phyloP scores from a whole-genome alignment of 495 filamentous ascomycete genomes.

The Aspergillus campestris region DNA sequence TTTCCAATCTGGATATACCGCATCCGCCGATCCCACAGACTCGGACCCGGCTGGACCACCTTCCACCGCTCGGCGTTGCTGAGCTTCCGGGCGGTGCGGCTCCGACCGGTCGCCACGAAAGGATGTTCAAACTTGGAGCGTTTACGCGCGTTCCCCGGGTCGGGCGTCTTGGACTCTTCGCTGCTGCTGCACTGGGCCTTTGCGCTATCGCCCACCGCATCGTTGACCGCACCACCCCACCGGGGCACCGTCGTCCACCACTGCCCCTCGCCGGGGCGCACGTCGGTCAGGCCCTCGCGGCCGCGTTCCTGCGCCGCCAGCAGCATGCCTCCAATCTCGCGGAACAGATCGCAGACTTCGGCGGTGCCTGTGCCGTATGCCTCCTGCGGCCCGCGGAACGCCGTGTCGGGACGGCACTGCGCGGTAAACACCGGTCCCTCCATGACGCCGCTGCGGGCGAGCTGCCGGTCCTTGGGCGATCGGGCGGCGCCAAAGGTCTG shows the following conservation, averaged over 20 bases:
- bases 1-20: slow-evolving; percentile 67
- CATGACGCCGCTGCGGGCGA: slow-evolving; percentile 63
- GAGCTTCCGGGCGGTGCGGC: slow-evolving; percentile 25
- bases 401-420: slow-evolving; percentile 50
- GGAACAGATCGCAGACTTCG: slow-evolving; percentile 58
- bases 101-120: slow-evolving; percentile 25
- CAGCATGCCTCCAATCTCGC: slow-evolving; percentile 66
- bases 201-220: slow-evolving; percentile 46
- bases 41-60: slow-evolving; percentile 52
- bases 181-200: slow-evolving; percentile 11
- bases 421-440: slow-evolving; percentile 62
- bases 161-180: slow-evolving; percentile 15
- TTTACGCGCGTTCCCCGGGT: slow-evolving; percentile 27
- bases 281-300: slow-evolving; percentile 58
- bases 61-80: slow-evolving; percentile 33
- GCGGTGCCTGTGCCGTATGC: slow-evolving; percentile 39
- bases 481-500: slow-evolving; percentile 55
- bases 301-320: slow-evolving; percentile 76
- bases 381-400: slow-evolving; percentile 36
- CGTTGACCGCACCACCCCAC: slow-evolving; percentile 68
- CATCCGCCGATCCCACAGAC: slow-evolving; percentile 71
- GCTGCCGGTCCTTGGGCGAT: slow-evolving; percentile 54
- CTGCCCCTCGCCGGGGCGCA: slow-evolving; percentile 59
- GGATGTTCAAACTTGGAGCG: slow-evolving; percentile 33
- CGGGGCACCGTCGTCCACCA: slow-evolving; percentile 74